These are phyloP conservation scores for Jaenimonas drosophilae DNA, from an alignment of 208 protist genomes.

Conservation along the genomic window DNA sequence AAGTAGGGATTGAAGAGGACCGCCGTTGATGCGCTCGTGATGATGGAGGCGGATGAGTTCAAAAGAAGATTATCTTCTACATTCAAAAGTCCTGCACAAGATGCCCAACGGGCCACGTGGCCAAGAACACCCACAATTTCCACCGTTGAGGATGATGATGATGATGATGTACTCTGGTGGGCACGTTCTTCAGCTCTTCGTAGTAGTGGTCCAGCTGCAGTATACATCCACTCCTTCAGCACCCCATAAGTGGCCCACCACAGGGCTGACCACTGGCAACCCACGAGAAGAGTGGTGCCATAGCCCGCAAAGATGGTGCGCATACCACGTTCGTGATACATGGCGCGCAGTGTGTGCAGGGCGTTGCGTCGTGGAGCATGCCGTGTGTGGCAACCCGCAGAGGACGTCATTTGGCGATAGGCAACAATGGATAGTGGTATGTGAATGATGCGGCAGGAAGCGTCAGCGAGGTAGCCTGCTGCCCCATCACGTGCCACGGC, in stretches of 20 bases:
- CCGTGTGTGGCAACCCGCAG: not conserved
- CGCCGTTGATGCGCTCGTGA: constrained; percentile 55
- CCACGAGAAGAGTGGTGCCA: constrained; percentile 66
- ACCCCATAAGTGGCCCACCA: constrained; percentile 73
- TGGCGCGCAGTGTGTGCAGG: constrained; percentile 5
- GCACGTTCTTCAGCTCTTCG: constrained; percentile 1
- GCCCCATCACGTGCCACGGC: constrained; percentile 33
- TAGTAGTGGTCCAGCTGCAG: constrained; percentile 17
- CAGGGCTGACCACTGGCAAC: constrained; percentile 74
- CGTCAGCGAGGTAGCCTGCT: constrained; percentile 56
- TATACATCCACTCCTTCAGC: constrained; percentile 44
- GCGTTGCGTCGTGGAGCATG: not conserved
- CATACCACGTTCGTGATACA: constrained; percentile 59
- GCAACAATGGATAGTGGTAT: constrained; percentile 75
- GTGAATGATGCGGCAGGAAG: constrained; percentile 51
- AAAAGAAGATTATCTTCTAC: constrained; percentile 59
- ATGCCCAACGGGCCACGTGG: not conserved
- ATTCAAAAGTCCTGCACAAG: too few species aligned
- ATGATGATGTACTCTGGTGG: not conserved
- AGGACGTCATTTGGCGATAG: constrained; percentile 69
- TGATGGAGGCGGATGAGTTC: constrained; percentile 46
- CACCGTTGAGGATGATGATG: too few species aligned
- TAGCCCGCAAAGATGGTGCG: constrained; percentile 67
- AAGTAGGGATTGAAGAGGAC: constrained; percentile 81
- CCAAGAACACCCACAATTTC: too few species aligned